phyloP scores from a whole-genome alignment of 345 rosid genomes.

The Pistacia integerrima region DNA sequence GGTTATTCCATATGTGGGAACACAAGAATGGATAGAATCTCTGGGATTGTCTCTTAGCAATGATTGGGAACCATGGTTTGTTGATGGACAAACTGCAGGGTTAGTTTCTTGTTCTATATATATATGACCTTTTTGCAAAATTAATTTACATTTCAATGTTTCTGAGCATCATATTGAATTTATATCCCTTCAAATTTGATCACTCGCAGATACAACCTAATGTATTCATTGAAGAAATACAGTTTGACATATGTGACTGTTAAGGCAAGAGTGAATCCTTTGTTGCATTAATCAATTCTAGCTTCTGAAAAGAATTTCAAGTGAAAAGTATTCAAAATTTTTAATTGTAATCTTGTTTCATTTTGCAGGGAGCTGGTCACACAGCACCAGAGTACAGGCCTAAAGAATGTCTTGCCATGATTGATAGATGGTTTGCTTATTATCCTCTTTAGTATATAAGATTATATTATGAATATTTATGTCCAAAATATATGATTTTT shows the following conservation, averaged over 20 bases:
- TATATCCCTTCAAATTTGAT: no score
- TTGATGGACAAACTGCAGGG: conserved; percentile 43
- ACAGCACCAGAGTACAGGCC: conserved; percentile 37
- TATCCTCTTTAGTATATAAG: not conserved
- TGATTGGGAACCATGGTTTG: not conserved
- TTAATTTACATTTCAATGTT: no score
- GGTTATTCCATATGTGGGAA: conserved; percentile 34
- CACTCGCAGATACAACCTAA: conserved; percentile 13
- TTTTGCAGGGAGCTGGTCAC: conserved; percentile 36
- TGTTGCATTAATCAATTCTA: no score
- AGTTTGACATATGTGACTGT: conserved; percentile 29
- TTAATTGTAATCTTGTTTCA: no score
- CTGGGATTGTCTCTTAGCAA: conserved; percentile 22
- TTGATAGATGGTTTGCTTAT: conserved; percentile 25
- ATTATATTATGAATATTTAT: no score
- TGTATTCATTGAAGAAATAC: not conserved
- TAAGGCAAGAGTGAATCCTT: conserved; percentile 17
- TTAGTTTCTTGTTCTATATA: not conserved
- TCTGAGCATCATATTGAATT: no score
- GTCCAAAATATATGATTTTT: no score
- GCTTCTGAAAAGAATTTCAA: not conserved
- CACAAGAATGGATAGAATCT: conserved; percentile 28
- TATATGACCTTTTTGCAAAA: no score
- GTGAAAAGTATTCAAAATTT: no score
- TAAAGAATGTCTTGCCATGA: conserved; percentile 27